Evolutionary conservation across 768 basidiomycete species (phyloP), one percentile per base, ranked within the genome.

Genomic region (Neoboletus brunneissimus): DNA sequence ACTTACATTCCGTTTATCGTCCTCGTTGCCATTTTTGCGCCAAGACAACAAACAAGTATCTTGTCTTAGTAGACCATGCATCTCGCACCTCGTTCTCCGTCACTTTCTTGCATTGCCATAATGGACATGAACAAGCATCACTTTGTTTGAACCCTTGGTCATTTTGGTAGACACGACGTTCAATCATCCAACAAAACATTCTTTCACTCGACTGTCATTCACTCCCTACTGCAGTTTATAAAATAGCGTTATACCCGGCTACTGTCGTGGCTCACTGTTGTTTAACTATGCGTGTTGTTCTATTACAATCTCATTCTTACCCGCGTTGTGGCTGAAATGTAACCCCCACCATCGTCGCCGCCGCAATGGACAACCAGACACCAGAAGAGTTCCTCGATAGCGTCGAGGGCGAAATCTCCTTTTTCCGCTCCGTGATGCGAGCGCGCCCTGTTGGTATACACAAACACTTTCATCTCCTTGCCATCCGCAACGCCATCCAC

Each of bases 391-490:
- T 87, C 66, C 82, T 94, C 40, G 80, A 86, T 66, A 84, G 82
- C 8, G 81, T 91, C 51, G 84, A 87, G 62, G 92, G 92, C 40
- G 92, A 94, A 71, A 89, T 92, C 46, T 80, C 88, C 10, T 88
- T 94, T 73, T 93, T 94, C 68, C 83, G 88, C 48, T 87, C 89
- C 8, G 76, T 92, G 51, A 89, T 89, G 81, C 85, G 85, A 44
- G 82, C 89, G 18, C 80, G 92, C 53, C 92, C 92, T 0, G 83
- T 94, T 52, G 92, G 92, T 43, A 84, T 88, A 32, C 87, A 94
- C 71, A 85, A 85, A 29, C 83, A 91, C 73, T 92, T 93, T 73
- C 88, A 93, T 66, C 76, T 89, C 68, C 76, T 94, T 54, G 80
- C 83, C 56, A 87, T 94, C 48, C 84, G 85, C 55, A 85, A 81